A percentile compares a stretch with the other conserved stretches of the same genome.
These are phyloP conservation scores for Lyophyllum atratum DNA, from an alignment of 768 basidiomycete species.

Conservation along the genomic window DNA sequence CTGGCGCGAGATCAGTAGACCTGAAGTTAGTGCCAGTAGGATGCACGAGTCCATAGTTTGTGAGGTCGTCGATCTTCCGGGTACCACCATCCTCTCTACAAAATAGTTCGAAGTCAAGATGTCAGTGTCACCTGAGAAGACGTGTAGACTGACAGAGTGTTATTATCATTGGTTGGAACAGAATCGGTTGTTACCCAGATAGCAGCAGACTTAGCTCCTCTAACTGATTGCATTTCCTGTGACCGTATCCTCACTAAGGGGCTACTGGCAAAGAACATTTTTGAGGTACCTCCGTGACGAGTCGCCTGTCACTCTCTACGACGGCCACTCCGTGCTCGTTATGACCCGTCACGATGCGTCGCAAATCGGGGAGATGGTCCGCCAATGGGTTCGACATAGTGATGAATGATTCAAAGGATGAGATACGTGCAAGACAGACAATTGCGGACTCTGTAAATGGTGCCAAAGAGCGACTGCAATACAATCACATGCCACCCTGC, in stretches of 20 bases:
- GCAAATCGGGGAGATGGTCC: conserved; percentile 37
- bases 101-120: neutral
- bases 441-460: conserved; percentile 1
- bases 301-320: conserved; percentile 36
- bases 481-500: conserved; percentile 13
- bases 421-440: conserved; percentile 2
- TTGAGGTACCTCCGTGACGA: conserved; percentile 28
- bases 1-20: conserved; percentile 58
- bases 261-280: neutral
- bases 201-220: conserved; percentile 34
- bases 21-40: conserved; percentile 48
- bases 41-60: conserved; percentile 45
- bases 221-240: conserved; percentile 36
- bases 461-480: neutral
- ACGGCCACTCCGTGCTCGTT: conserved; percentile 40
- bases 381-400: conserved; percentile 27
- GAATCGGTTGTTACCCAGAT: conserved; percentile 54
- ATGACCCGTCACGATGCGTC: conserved; percentile 56
- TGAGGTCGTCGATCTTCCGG: conserved; percentile 37
- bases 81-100: conserved; percentile 53
- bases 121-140: neutral
- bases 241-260: neutral
- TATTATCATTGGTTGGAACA: conserved; percentile 57
- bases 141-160: conserved; percentile 33
- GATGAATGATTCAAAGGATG: conserved; percentile 4